These are phyloP conservation scores for Neofusicoccum ribis DNA, from an alignment of 2,329 filamentous ascomycete genomes.

Conservation along the genomic window DNA sequence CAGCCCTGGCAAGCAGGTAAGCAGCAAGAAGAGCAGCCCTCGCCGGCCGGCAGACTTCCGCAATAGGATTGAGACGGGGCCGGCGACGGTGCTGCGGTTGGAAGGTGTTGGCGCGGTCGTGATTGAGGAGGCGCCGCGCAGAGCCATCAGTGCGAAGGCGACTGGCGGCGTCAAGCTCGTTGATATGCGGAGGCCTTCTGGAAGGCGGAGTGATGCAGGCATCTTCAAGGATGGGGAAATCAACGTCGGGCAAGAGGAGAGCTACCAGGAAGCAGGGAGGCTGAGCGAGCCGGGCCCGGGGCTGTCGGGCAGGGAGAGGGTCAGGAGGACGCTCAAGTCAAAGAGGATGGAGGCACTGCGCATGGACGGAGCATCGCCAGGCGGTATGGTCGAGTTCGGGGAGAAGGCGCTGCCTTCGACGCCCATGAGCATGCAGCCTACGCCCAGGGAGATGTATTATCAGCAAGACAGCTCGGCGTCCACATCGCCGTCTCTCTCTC, in stretches of 20 bases:
- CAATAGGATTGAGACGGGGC: background rate
- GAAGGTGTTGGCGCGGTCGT: constrained; percentile 12
- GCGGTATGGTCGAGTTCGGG: background rate
- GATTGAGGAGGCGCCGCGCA: constrained; percentile 10
- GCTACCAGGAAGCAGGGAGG: background rate
- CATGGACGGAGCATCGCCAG: background rate
- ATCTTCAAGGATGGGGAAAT: background rate
- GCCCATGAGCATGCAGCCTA: constrained; percentile 31
- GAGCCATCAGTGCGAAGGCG: constrained; percentile 8
- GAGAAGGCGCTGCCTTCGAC: constrained; percentile 24
- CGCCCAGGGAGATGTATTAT: constrained; percentile 33
- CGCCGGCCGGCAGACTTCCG: background rate
- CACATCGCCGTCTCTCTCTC: constrained; percentile 15
- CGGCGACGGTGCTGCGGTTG: constrained; percentile 1
- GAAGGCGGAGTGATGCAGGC: background rate
- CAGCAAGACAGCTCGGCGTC: constrained; percentile 2
- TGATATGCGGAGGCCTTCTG: background rate
- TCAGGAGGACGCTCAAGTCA: constrained; percentile 8
- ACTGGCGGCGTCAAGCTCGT: constrained; percentile 10
- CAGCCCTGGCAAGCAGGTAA: background rate
- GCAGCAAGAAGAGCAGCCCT: background rate
- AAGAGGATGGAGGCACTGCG: constrained; percentile 15
- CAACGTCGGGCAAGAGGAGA: background rate
- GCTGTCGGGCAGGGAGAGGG: background rate
- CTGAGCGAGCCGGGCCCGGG: constrained; percentile 1